Evolutionary conservation across 1,284 basidiomycete species (phyloP), one percentile per base, ranked within the genome.

Genomic region (Trametes hirsuta): DNA sequence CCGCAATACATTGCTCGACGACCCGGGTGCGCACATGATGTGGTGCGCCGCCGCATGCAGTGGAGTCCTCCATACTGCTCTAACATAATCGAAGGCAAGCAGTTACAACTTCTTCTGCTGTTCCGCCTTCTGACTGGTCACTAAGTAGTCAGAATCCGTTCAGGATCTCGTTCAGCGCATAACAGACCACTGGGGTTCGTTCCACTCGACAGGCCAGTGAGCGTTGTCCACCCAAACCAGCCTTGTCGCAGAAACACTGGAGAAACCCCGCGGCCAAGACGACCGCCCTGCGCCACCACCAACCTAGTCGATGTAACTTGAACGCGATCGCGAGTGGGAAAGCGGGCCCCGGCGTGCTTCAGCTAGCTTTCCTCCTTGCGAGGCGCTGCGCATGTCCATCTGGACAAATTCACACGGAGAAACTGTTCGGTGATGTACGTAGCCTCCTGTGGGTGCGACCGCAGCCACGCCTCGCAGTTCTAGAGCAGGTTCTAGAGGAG

Each of bases 241-340:
- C 35, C 18, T 18, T 18, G 18, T 18, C 61, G 61, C 57, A 47
- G 53, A 59, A 62, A 62, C 51, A 37, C 35, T 62, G 61, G 61
- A 59, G 53, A 62, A 62, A 62, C 61, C 41, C 49, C 47, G 57
- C 34, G 37, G 44, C 53, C 40, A 40, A 49, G 42, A 11, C 15
- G 12, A 40, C 9, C 35, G 53, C 47, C 41, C 45, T 53, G 53
- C 61, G 61, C 61, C 56, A 59, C 56, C 52, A 49, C 18, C 35
- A 42, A 40, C 40, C 59, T 34, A 18, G 39, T 24, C 41, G 35
- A 25, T 53, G 42, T 35, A 37, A 37, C 18, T 18, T 18, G 18
- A 18, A 18, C 15, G 15, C 42, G 48, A 51, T 60, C 36, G 53
- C 47, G 25, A 44, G 12, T 39, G 53, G 35, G 39, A 36, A 47